phyloP scores from a whole-genome alignment of 345 rosid species.

The Brassica carinata region DNA sequence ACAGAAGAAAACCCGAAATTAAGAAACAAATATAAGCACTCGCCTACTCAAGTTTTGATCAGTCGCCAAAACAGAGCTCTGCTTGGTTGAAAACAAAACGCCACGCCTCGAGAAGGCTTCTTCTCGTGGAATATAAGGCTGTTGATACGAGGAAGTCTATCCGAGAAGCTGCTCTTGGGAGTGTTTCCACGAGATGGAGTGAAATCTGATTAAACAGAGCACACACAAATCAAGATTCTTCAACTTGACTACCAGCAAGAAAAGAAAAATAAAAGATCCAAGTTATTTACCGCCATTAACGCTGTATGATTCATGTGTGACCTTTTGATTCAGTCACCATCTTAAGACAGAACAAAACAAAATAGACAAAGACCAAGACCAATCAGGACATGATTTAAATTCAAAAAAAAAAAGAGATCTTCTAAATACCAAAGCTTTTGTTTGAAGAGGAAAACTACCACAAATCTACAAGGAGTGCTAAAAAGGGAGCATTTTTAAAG shows the following conservation, averaged over 20 bases:
- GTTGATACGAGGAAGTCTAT: constrained; percentile 47
- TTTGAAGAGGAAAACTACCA: constrained; percentile 43
- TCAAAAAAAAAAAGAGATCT: neutral
- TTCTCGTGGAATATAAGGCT: constrained; percentile 35
- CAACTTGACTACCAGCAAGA: neutral
- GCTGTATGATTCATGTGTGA: constrained; percentile 38
- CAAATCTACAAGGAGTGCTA: no score
- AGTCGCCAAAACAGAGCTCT: no score
- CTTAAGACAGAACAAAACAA: neutral
- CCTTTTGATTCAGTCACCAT: constrained; percentile 26
- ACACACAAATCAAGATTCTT: neutral
- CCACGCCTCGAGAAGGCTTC: constrained; percentile 36
- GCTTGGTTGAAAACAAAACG: no score
- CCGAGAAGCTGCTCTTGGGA: constrained; percentile 62
- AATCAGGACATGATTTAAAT: neutral
- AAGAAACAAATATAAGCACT: no score
- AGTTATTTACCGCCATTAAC: constrained; percentile 74
- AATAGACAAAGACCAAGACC: neutral
- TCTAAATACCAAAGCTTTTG: neutral
- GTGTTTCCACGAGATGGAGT: constrained; percentile 89
- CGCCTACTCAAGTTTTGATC: no score
- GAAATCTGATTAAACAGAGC: constrained; percentile 54
- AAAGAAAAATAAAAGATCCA: neutral
- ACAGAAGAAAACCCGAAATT: no score
- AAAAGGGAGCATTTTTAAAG: no score